These are phyloP conservation scores for Trichomonas tenax DNA, from an alignment of 208 protist genomes.

Conservation along the genomic window DNA sequence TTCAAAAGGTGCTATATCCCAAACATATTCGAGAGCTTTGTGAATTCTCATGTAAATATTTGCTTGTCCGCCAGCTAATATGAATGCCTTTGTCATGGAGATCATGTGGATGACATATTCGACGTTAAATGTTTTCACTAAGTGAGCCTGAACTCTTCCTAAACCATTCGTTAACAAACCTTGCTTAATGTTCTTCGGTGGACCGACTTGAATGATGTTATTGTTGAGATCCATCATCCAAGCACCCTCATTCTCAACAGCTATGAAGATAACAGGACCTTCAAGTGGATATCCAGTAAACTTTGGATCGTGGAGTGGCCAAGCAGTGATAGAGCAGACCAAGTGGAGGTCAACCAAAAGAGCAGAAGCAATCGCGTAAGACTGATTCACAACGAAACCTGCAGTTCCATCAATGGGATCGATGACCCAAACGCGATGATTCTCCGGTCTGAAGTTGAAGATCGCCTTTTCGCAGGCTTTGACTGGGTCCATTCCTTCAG, in stretches of 20 bases:
- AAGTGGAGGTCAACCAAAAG: neutral
- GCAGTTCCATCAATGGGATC: slow-evolving; percentile 2
- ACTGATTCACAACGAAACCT: neutral
- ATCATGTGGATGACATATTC: neutral
- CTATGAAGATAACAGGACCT: neutral
- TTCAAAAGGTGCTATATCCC: slow-evolving; percentile 13
- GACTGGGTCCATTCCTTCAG: neutral
- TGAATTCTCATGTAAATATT: neutral
- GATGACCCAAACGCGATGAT: slow-evolving; percentile 1
- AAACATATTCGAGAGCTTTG: neutral
- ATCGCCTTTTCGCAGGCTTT: neutral
- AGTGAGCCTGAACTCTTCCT: neutral
- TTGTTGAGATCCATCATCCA: neutral
- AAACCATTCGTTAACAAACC: neutral
- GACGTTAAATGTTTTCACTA: neutral
- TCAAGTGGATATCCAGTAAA: neutral
- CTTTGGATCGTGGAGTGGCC: neutral
- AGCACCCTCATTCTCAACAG: neutral
- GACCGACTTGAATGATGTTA: neutral
- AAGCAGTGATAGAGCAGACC: neutral
- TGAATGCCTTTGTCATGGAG: slow-evolving; percentile 17
- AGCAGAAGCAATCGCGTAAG: neutral
- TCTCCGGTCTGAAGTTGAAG: neutral
- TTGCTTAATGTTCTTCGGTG: neutral
- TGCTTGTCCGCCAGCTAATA: neutral